Conservation (phyloP, 352 stramenopile species). For the Phytophthora litchii region DNA sequence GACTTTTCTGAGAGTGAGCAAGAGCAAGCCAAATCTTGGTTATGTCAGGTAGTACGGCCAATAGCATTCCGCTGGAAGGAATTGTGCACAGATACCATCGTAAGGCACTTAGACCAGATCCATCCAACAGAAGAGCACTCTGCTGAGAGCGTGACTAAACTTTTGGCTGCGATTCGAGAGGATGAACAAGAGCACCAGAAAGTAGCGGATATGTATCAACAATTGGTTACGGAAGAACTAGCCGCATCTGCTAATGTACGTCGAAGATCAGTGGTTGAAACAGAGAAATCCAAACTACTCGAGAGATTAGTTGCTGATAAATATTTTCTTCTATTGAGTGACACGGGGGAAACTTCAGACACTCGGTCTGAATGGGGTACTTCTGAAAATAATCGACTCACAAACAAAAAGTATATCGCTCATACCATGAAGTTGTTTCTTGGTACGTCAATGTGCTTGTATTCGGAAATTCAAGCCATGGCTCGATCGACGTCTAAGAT, state of each 20-base stretch:
- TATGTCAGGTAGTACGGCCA: slow-evolving; percentile 38
- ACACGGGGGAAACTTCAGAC: background rate
- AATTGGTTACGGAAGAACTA: slow-evolving; percentile 15
- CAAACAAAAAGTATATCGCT: slow-evolving; percentile 54
- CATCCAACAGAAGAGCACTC: background rate
- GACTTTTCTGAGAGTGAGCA: slow-evolving; percentile 57
- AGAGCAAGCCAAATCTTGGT: slow-evolving; percentile 11
- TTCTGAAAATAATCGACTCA: slow-evolving; percentile 16
- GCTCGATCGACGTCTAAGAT: slow-evolving; percentile 25
- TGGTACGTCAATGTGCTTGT: slow-evolving; percentile 35
- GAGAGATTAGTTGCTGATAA: slow-evolving; percentile 28
- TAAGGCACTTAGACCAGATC: slow-evolving; percentile 21
- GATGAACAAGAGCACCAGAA: slow-evolving; percentile 26
- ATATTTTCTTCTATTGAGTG: slow-evolving; percentile 39
- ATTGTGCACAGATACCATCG: slow-evolving; percentile 55
- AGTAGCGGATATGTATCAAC: slow-evolving; percentile 4
- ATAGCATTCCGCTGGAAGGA: slow-evolving; percentile 53
- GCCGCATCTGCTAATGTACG: background rate
- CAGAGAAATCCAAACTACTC: slow-evolving; percentile 36
- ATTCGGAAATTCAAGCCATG: slow-evolving; percentile 40
- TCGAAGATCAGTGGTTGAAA: slow-evolving; percentile 10
- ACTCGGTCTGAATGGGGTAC: background rate
- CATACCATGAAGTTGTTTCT: slow-evolving; percentile 49
- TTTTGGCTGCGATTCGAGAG: slow-evolving; percentile 27
- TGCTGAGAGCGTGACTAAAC: slow-evolving; percentile 13